Base-by-base conservation (phyloP, 495 filamentous ascomycete genomes). In the Parathielavia appendiculata region DNA sequence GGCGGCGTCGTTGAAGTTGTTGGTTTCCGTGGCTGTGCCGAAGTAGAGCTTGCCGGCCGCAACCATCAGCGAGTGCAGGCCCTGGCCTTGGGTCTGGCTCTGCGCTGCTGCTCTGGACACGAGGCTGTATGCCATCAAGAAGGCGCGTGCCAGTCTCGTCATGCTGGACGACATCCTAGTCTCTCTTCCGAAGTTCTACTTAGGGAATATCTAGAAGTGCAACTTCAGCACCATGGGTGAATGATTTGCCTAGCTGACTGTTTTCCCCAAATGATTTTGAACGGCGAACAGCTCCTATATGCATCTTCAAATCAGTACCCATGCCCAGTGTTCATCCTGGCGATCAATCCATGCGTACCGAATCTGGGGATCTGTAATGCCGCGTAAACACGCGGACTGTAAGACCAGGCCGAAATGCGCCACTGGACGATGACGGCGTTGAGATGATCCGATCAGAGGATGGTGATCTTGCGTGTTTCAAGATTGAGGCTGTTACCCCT, bases 1-100 rank as follows among this genome's bases (percentile, higher is more conserved):
- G 6, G 72, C 56, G 1, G 69, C 61, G 68, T 87, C 79, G 34
- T 68, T 73, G 45, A 69, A 59, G 57, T 61, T 60, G 49, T 66
- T 66, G 20, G 58, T 60, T 35, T 71, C 69, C 38, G 54, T 69
- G 34, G 69, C 64, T 2, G 66, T 69, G 49, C 69, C 69, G 17
- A 71, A 69, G 57, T 61, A 69, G 1, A 65, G 62, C 55, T 71
- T 68, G 36, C 61, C 65, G 2, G 69, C 61, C 14, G 58, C 66
- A 7, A 67, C 63, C 39, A 66, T 59, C 26, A 68, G 62, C 8
- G 59, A 45, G 57, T 67, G 66, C 2, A 69, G 61, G 36, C 64
- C 65, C 30, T 60, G 16, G 22, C 47, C 32, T 14, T 13, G 17
- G 1, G 57, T 54, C 30, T 48, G 20, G 30, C 41, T 32, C 47